Base-by-base conservation (phyloP, 139 green algal genomes). In the Chlamydomonas applanata region DNA sequence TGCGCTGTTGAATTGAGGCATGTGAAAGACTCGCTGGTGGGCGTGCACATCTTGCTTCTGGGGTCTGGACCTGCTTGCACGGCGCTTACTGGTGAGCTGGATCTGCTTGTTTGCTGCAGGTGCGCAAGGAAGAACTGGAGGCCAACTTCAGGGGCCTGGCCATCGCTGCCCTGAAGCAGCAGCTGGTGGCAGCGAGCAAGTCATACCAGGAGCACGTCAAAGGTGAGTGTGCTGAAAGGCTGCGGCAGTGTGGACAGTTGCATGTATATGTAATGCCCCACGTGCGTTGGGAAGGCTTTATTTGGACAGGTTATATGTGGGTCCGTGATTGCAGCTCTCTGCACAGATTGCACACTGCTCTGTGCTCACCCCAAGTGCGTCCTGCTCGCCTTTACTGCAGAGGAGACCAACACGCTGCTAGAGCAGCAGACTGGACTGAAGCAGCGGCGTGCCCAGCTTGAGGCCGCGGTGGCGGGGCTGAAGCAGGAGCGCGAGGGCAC, bases 401-500 rank as follows among this genome's bases (percentile, higher is more conserved):
- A 14, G 24, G 83, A 90, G 49, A 82, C 82, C 25, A 79, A 87
- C 45, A 30, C 45, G 29, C 76, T 88, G 76, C 64, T 90, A 29
- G 80, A 87, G 22, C 64, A 77, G 65, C 88, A 91, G 74, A 65
- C 75, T 0, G 57, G 80, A 78, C 85, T 92, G 33, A 59, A 32
- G 25, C 68, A 80, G 52, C 79, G 83, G 1, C 53, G 69, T 14
- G 29, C 36, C 62, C 61, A 89, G 59, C 75, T 93, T 67, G 64
- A 84, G 61, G 24, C n/a, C 1, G 61, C 77, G 44, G 79, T 92
- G 59, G 40, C 40, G 40, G 40, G 40, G 7, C 40, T 49, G 7
- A 49, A 49, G 40, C 40, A 49, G 40, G 89, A 95, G 83, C 84
- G 89, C 1, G 64, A 81, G 30, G 85, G 86, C 29, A 88, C 94